Conservation (phyloP, 352 stramenopile species). For the Phytophthora hybrid region DNA sequence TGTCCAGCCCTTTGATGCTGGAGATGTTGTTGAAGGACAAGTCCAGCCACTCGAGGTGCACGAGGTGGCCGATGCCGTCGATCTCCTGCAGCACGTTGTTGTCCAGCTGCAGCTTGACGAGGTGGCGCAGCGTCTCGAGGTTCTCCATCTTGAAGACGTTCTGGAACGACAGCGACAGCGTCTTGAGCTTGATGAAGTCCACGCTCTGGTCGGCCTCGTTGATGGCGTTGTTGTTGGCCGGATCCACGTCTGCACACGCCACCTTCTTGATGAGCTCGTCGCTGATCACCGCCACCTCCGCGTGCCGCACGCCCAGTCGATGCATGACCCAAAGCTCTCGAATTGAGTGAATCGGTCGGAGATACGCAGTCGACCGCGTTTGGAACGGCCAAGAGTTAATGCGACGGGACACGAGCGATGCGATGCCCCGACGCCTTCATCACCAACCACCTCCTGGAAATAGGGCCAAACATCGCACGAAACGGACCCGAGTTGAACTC, state of each 20-base stretch:
- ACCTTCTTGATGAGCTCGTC: conserved; percentile 82
- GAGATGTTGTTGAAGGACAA: conserved; percentile 96
- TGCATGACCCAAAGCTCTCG: conserved; percentile 49
- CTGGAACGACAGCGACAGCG: conserved; percentile 92
- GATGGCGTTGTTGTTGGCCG: conserved; percentile 76
- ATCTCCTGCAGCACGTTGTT: conserved; percentile 96
- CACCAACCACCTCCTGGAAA: conserved; percentile 22
- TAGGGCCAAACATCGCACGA: conserved; percentile 17
- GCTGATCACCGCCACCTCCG: conserved; percentile 83
- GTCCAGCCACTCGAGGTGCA: conserved; percentile 94
- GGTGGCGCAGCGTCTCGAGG: conserved; percentile 88
- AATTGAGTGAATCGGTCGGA: not conserved
- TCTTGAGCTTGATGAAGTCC: conserved; percentile 78
- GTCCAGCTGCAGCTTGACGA: conserved; percentile 94
- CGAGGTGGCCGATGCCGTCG: conserved; percentile 84
- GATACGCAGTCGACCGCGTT: not conserved
- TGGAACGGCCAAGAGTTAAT: conserved; percentile 9
- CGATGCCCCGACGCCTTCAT: conserved; percentile 21
- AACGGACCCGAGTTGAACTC: conserved; percentile 30
- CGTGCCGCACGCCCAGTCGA: conserved; percentile 74
- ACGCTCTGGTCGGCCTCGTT: conserved; percentile 69
- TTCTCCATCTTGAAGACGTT: conserved; percentile 96
- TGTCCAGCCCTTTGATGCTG: conserved; percentile 92
- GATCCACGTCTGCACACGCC: conserved; percentile 65
- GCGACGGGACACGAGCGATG: conserved; percentile 29